A percentile compares a stretch with the other conserved stretches of the same genome.
Conservation (phyloP, 768 basidiomycete species). For the Cyclocybe cylindracea region DNA sequence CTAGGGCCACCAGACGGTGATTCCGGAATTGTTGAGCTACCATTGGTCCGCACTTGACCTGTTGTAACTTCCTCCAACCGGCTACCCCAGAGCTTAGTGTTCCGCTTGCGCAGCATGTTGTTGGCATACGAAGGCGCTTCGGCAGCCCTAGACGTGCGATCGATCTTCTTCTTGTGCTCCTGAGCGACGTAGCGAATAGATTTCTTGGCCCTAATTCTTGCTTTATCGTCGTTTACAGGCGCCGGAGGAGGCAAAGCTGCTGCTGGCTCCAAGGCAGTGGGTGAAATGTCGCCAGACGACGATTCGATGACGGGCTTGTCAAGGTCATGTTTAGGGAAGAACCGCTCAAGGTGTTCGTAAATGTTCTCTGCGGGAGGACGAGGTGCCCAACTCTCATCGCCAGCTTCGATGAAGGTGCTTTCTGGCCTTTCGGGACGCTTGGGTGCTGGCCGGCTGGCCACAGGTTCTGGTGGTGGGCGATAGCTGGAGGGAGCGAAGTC, state of each 20-base stretch:
- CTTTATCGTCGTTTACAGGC: constrained; percentile 19
- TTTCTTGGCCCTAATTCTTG: constrained; percentile 71
- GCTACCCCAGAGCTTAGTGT: constrained; percentile 96
- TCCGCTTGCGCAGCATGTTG: constrained; percentile 69
- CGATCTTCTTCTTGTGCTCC: constrained; percentile 78
- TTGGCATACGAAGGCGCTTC: constrained; percentile 49
- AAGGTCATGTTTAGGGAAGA: constrained; percentile 95
- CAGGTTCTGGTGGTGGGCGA: constrained; percentile 5
- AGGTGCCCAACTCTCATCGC: constrained; percentile 81
- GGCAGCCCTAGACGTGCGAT: constrained; percentile 61
- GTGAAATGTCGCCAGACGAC: constrained; percentile 76
- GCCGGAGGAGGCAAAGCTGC: constrained; percentile 39
- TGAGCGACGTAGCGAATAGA: constrained; percentile 91
- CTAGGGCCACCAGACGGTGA: constrained; percentile 67
- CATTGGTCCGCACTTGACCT: constrained; percentile 53
- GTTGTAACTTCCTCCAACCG: constrained; percentile 92
- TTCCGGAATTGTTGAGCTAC: constrained; percentile 48
- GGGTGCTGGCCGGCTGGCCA: background rate
- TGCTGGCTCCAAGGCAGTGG: constrained; percentile 60
- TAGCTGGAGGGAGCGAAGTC: constrained; percentile 8
- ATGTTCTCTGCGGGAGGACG: constrained; percentile 92
- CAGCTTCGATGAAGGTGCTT: constrained; percentile 63
- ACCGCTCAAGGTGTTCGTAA: constrained; percentile 88
- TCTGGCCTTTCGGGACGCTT: constrained; percentile 26
- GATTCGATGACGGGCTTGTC: constrained; percentile 95